Evolutionary conservation across 441 rosid species (phyloP).

Genomic region (Geranium incanum): DNA sequence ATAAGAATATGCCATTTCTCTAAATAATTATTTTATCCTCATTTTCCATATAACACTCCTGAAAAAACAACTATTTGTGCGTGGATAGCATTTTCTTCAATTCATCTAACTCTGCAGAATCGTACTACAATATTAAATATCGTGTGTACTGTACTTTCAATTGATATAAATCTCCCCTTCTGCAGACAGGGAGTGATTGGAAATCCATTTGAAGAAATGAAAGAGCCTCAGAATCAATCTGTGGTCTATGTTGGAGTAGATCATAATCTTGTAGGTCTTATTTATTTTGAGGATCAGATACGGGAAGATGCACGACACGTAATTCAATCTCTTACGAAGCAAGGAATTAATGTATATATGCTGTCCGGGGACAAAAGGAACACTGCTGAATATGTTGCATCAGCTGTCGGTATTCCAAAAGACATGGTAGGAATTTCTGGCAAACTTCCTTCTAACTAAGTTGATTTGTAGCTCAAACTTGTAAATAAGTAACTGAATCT

Average conservation of each 20-base stretch:
- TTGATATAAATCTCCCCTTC: neutral
- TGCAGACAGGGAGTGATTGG: constrained; percentile 69
- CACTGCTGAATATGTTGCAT: constrained; percentile 83
- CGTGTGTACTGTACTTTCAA: neutral
- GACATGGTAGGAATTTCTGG: constrained; percentile 44
- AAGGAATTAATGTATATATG: constrained; percentile 78
- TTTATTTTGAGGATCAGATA: constrained; percentile 81
- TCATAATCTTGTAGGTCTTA: constrained; percentile 62
- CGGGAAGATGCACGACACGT: constrained; percentile 86
- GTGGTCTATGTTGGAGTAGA: constrained; percentile 80
- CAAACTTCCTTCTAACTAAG: neutral
- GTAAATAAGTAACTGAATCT: neutral
- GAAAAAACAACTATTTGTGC: no score
- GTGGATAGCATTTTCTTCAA: no score
- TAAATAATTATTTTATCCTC: no score
- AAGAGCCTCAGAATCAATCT: constrained; percentile 58
- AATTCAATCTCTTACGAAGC: constrained; percentile 52
- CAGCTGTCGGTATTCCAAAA: constrained; percentile 76
- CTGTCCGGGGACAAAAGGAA: constrained; percentile 86
- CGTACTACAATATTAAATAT: neutral
- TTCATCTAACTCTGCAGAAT: no score
- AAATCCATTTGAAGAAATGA: constrained; percentile 37
- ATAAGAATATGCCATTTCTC: no score
- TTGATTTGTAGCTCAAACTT: neutral
- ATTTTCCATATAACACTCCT: neutral